Conservation (phyloP, 2,329 filamentous ascomycete species). For the Apiospora kogelbergensis region DNA sequence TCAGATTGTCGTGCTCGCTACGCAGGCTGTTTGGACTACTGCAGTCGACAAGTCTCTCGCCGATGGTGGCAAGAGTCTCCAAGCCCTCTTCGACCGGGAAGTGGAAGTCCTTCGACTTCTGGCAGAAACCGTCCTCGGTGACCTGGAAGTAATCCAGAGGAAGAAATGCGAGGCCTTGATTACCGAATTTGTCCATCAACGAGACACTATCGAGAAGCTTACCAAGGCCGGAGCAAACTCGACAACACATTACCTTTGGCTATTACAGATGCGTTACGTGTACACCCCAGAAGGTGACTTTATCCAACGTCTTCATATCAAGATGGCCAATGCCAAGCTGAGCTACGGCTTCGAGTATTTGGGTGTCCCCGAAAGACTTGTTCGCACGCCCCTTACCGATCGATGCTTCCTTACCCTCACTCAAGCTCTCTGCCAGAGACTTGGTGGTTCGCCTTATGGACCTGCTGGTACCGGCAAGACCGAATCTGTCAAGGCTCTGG, state of each 20-base stretch:
- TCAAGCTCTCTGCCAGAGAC: slow-evolving; percentile 88
- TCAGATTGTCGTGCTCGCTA: slow-evolving; percentile 92
- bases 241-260: slow-evolving; percentile 84
- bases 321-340: slow-evolving; percentile 94
- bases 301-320: slow-evolving; percentile 79
- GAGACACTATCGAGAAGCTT: slow-evolving; percentile 88
- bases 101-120: slow-evolving; percentile 83
- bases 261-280: slow-evolving; percentile 95
- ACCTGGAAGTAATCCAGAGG: slow-evolving; percentile 80
- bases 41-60: slow-evolving; percentile 77
- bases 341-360: slow-evolving; percentile 98
- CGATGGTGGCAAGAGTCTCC: slow-evolving; percentile 68
- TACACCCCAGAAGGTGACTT: slow-evolving; percentile 82
- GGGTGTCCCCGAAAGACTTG: slow-evolving; percentile 92
- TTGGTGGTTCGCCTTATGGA: slow-evolving; percentile 96
- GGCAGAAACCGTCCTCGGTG: slow-evolving; percentile 84
- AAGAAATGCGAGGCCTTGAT: slow-evolving; percentile 99
- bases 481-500: slow-evolving; percentile 96
- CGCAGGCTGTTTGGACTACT: slow-evolving; percentile 91
- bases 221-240: slow-evolving; percentile 72
- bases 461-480: slow-evolving; percentile 98
- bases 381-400: slow-evolving; percentile 94
- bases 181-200: slow-evolving; percentile 97
- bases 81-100: slow-evolving; percentile 74
- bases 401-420: slow-evolving; percentile 98